A percentile compares a stretch with the other conserved stretches of the same genome.
Evolutionary conservation across 306 rosid genomes (phyloP).

Genomic region (Fragaria vesca): DNA sequence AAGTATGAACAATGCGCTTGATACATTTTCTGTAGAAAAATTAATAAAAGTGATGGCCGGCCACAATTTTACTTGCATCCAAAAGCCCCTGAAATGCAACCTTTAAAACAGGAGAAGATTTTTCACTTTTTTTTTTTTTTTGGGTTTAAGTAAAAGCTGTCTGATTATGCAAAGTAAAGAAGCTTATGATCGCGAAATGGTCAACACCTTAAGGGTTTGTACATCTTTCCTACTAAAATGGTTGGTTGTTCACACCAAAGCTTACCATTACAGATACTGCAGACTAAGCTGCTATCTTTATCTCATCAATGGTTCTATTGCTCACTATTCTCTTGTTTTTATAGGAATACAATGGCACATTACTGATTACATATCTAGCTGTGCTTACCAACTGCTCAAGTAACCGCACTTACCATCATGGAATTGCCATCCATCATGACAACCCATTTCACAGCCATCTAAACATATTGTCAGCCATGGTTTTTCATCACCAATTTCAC

Average conservation of each 20-base stretch:
- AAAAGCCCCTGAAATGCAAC: background rate
- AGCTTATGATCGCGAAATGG: background rate
- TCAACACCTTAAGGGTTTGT: background rate
- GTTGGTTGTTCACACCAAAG: background rate
- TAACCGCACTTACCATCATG: background rate
- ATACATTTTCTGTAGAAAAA: background rate
- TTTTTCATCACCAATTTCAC: slow-evolving; percentile 10
- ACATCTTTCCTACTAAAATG: background rate
- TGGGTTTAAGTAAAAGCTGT: background rate
- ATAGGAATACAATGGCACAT: slow-evolving; percentile 90
- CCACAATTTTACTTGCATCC: background rate
- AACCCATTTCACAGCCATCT: slow-evolving; percentile 38
- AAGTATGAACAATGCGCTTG: background rate
- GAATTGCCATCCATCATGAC: slow-evolving; percentile 42
- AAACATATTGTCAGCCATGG: slow-evolving; percentile 31
- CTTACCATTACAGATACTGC: background rate
- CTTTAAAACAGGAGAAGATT: background rate
- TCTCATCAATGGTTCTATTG: background rate
- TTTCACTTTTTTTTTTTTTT: background rate
- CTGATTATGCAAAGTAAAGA: background rate
- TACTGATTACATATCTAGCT: slow-evolving; percentile 81
- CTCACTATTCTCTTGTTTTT: slow-evolving; percentile 16
- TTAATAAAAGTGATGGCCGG: background rate
- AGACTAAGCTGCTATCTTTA: background rate
- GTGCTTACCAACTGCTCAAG: slow-evolving; percentile 97